Base-by-base conservation (phyloP, 2,329 filamentous ascomycete species). In the Aspergillus brunneoviolaceus region DNA sequence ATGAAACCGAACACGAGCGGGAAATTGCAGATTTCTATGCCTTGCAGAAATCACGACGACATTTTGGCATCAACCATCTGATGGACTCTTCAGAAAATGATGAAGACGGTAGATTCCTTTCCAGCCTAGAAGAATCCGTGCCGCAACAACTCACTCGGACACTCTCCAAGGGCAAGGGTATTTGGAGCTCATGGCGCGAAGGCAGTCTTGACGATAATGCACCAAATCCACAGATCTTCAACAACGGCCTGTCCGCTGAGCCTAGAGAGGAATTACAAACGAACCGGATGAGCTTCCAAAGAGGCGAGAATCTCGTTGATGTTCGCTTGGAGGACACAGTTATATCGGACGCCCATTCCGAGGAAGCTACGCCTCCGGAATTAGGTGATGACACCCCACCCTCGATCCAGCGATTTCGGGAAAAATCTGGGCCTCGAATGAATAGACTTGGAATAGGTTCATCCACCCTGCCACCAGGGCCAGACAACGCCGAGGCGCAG, bases 21-120 rank as follows among this genome's bases (percentile, higher is more conserved):
- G 94, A 98, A 72, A 91, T 94, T 35, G 92, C 92, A n/a, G 95
- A 98, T 76, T 88, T 95, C 66, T 96, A 93, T 76, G 94, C 94
- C 5, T 81, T 99, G 59, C 93, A 98, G 76, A 85, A 89, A 67
- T 98, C 94, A 65, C 86, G 95, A 67, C 86, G 93, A 51, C 91
- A 96, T 60, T 94, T 97, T 71, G 91, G 92, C 14, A 88, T 89
- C 14, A 92, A 90, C 75, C 87, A 90, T 67, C 79, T 97, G 53
- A 91, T 90, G 42, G 92, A 96, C 66, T 96, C 92, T 63, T 89
- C 89, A 2, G 93, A 96, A 67, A 86, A 89, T 2, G 92, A 95
- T 54, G 87, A 89, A 48, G 88, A 89, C 55, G 86, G 83, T 68
- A 79, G 78, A 35, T 55, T 54, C 50, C 85, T 87, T 31, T 81